Conservation (phyloP, 2,329 filamentous ascomycete species). For the Colletotrichum tanaceti region DNA sequence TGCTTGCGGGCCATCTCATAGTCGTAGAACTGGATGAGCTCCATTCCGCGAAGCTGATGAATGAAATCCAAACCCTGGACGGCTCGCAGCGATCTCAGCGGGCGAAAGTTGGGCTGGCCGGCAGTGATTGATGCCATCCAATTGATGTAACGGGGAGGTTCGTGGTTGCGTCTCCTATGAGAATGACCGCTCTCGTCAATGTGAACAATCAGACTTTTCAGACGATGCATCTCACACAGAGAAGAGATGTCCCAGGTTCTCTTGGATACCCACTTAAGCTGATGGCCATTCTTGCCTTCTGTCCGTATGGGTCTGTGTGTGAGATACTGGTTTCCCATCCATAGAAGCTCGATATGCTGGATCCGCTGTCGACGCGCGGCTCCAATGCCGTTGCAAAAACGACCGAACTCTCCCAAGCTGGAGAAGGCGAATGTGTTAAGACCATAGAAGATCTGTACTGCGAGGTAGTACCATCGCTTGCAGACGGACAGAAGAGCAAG, state of each 20-base stretch:
- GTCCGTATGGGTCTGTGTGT: slow-evolving; percentile 35
- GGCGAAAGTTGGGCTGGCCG: slow-evolving; percentile 55
- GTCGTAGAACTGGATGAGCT: slow-evolving; percentile 56
- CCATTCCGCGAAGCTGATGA: slow-evolving; percentile 56
- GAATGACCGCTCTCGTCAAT: slow-evolving; percentile 51
- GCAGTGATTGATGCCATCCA: slow-evolving; percentile 48
- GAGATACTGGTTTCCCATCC: slow-evolving; percentile 52
- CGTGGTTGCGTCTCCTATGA: slow-evolving; percentile 53
- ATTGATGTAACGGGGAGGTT: slow-evolving; percentile 43
- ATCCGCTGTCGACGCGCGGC: slow-evolving; percentile 54
- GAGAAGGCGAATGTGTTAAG: slow-evolving; percentile 63
- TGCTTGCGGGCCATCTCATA: slow-evolving; percentile 42
- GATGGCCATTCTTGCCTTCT: slow-evolving; percentile 10
- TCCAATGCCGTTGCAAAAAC: slow-evolving; percentile 59
- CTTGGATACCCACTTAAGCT: slow-evolving; percentile 49
- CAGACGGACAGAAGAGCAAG: slow-evolving; percentile 55
- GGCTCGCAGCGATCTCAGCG: slow-evolving; percentile 51
- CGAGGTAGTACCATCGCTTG: slow-evolving; percentile 55
- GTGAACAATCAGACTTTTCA: slow-evolving; percentile 56
- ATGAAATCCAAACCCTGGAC: slow-evolving; percentile 60
- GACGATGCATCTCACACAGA: slow-evolving; percentile 51
- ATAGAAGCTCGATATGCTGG: slow-evolving; percentile 58
- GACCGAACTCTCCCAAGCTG: slow-evolving; percentile 63
- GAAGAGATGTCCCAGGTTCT: slow-evolving; percentile 52
- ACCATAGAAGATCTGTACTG: slow-evolving; percentile 59